Evolutionary conservation across 1,284 basidiomycete genomes (phyloP), one percentile per base, ranked within the genome.

Genomic region (Athelia sp.): DNA sequence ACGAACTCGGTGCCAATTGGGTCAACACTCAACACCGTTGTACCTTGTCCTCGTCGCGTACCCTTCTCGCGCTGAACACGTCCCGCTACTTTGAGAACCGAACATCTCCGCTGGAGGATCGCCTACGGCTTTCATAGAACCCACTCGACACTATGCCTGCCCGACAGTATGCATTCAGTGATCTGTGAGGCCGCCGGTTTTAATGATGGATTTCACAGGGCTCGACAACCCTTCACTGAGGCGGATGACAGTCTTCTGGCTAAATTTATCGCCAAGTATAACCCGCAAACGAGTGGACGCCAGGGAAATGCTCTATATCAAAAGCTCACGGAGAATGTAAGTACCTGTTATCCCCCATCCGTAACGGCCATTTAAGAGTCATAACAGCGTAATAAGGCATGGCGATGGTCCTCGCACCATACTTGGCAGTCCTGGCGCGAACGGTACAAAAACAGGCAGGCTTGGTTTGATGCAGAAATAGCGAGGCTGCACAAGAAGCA

Each of bases 341-440:
- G 54, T 36, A 48, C 42, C 21, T 19, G 15, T 13, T 43, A 40
- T 55, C 34, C n/a, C 18, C 9, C 47, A 43, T 21, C 18, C 15
- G 11, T 43, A 40, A 4, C 15, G 24, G 13, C 13, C 26, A 29
- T 29, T 29, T 6, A 29, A 56, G n/a, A 15, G 42, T 23, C 32
- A 45, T 3, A 50, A 36, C 36, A 71, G 66, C 56, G 44, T 11
- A 58, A 62, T 13, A 52, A 56, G 1, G 67, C 62, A 45, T 79
- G 71, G 69, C 54, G 51, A 0, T 80, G 76, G 78, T 66, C 69
- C 8, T 53, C 50, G 3, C 60, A 62, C 2, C 81, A 82, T 54
- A 56, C 79, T 1, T 75, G 70, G 72, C 65, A 71, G 29, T 78
- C 76, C 10, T 83, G 81, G 81, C 69, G 78, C 9, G 69, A 80